These are phyloP conservation scores for Citropsis articulata DNA, from an alignment of 345 rosid species.

Conservation along the genomic window DNA sequence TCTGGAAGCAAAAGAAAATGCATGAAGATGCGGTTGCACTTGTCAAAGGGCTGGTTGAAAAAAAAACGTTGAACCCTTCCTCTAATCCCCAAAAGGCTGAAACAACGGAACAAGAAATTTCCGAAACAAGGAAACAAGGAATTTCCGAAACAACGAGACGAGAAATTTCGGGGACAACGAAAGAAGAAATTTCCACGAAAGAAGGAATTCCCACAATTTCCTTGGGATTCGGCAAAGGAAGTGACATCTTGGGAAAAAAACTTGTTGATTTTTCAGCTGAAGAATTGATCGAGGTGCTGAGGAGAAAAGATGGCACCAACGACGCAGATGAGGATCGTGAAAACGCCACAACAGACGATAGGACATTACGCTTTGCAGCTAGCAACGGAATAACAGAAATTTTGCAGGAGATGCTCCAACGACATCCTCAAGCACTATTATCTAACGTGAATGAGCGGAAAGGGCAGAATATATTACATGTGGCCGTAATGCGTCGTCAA, in stretches of 20 bases:
- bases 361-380: not conserved
- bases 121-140: no score
- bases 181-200: no score
- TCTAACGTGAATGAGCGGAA: not conserved
- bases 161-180: no score
- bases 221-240: not conserved
- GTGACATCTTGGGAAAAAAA: no score
- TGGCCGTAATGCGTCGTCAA: not conserved
- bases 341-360: no score
- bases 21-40: not conserved
- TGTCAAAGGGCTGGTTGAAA: not conserved
- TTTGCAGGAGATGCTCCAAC: not conserved
- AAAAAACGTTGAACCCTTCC: no score
- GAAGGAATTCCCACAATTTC: not conserved
- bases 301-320: not conserved
- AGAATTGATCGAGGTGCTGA: not conserved
- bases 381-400: not conserved
- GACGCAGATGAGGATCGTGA: rapidly evolving
- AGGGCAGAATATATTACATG: not conserved
- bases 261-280: not conserved
- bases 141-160: no score
- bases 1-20: not conserved
- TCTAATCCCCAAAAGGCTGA: no score
- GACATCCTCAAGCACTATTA: not conserved
- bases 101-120: no score